Conservation (phyloP, 1,139 yeast genomes). For the Lodderomyces metapsilosis region DNA sequence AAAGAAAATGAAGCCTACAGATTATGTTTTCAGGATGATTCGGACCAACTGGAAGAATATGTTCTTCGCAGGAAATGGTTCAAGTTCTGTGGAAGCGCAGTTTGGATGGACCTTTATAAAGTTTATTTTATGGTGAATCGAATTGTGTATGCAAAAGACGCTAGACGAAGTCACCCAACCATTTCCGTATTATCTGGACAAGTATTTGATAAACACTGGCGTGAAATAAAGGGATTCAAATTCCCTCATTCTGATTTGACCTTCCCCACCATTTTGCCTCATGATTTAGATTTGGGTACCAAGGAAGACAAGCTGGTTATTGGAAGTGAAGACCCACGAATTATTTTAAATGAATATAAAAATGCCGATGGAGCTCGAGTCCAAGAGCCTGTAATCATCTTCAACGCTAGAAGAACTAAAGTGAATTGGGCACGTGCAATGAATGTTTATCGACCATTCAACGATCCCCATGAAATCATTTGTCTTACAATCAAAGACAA, state of each 20-base stretch:
- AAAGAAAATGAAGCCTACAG: constrained; percentile 6
- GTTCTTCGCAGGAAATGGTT: constrained; percentile 26
- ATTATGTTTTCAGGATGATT: constrained; percentile 13
- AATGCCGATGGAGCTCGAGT: constrained; percentile 22
- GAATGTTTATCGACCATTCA: constrained; percentile 30
- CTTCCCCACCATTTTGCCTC: constrained; percentile 28
- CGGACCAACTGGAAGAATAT: constrained; percentile 13
- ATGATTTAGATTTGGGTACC: constrained; percentile 22
- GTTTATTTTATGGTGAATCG: constrained; percentile 34
- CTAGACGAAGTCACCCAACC: constrained; percentile 21
- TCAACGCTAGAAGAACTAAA: constrained; percentile 33
- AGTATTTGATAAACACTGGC: constrained; percentile 28
- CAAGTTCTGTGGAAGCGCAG: constrained; percentile 32
- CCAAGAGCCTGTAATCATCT: constrained; percentile 47
- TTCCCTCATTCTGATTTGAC: constrained; percentile 20
- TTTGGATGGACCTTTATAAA: constrained; percentile 33
- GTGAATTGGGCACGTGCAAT: constrained; percentile 27
- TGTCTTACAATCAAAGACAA: constrained; percentile 25
- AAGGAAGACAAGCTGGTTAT: constrained; percentile 19
- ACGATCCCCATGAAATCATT: constrained; percentile 19
- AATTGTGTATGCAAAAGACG: constrained; percentile 24
- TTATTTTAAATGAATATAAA: constrained; percentile 30
- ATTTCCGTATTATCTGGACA: constrained; percentile 27
- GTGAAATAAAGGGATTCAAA: constrained; percentile 22
- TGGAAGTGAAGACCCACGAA: constrained; percentile 47